phyloP scores from a whole-genome alignment of 441 rosid genomes.

The Iberis amara region DNA sequence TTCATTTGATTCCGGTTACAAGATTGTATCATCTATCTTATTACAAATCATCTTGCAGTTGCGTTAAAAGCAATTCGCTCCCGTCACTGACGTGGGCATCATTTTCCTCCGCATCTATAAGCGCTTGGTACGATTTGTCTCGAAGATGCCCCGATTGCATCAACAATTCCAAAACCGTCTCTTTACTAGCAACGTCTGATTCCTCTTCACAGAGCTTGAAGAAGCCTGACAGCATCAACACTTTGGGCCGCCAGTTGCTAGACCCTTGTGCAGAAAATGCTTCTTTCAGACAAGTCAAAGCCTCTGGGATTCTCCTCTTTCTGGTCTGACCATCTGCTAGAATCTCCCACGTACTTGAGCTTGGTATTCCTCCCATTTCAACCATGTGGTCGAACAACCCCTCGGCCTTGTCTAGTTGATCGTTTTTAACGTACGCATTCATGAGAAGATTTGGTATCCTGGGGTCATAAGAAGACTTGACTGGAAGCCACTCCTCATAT shows the following conservation, averaged over 20 bases:
- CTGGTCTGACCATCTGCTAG: slow-evolving; percentile 67
- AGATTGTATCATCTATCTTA: neutral
- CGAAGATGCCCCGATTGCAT: slow-evolving; percentile 46
- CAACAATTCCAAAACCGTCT: slow-evolving; percentile 35
- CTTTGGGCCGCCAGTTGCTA: slow-evolving; percentile 75
- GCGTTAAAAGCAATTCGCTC: slow-evolving; percentile 8
- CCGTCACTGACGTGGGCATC: neutral
- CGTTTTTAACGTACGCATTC: slow-evolving; percentile 50
- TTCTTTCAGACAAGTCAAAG: slow-evolving; percentile 59
- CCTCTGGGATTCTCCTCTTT: slow-evolving; percentile 47
- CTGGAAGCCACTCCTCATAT: slow-evolving; percentile 72
- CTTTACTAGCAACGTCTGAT: slow-evolving; percentile 29
- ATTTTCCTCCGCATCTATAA: slow-evolving; percentile 28
- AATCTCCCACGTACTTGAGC: slow-evolving; percentile 71
- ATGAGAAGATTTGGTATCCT: slow-evolving; percentile 78
- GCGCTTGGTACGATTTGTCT: slow-evolving; percentile 43
- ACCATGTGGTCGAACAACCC: slow-evolving; percentile 51
- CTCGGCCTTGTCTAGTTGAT: slow-evolving; percentile 56
- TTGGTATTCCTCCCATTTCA: slow-evolving; percentile 78
- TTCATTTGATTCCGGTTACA: neutral
- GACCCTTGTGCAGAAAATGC: slow-evolving; percentile 59
- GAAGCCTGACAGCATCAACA: slow-evolving; percentile 37
- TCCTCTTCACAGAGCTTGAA: slow-evolving; percentile 49
- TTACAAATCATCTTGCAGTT: slow-evolving; percentile 28
- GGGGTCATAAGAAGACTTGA: slow-evolving; percentile 67